Percentiles rank a stretch among this genome's conserved stretches.
phyloP scores from a whole-genome alignment of 768 basidiomycete species.

The Suillus lakei region DNA sequence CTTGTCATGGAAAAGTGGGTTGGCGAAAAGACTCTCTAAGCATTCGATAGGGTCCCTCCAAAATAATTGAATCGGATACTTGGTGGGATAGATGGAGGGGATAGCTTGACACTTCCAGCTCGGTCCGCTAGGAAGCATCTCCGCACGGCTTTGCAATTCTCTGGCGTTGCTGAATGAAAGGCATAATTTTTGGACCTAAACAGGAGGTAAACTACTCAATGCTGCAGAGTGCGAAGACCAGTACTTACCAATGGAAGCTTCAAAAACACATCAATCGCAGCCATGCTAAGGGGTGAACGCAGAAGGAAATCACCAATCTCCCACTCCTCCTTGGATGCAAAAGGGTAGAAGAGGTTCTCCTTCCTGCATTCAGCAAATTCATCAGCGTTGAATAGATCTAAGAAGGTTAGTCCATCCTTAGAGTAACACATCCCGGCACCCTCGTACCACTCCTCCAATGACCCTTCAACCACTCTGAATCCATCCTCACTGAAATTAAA shows the following conservation, averaged over 20 bases:
- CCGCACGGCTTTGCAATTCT: slow-evolving; percentile 22
- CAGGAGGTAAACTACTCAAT: neutral
- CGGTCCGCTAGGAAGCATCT: slow-evolving; percentile 27
- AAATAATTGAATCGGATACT: slow-evolving; percentile 23
- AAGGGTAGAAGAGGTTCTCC: slow-evolving; percentile 39
- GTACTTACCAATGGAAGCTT: slow-evolving; percentile 29
- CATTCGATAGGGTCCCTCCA: slow-evolving; percentile 32
- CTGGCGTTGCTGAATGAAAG: slow-evolving; percentile 31
- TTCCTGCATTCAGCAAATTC: slow-evolving; percentile 19
- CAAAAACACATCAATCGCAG: slow-evolving; percentile 32
- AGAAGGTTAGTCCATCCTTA: slow-evolving; percentile 19
- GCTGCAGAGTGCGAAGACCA: neutral
- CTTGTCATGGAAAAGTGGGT: slow-evolving; percentile 24
- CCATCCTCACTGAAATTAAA: too few species aligned
- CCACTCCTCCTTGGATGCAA: slow-evolving; percentile 35
- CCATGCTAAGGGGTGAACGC: slow-evolving; percentile 34
- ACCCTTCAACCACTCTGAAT: too few species aligned
- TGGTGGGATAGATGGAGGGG: slow-evolving; percentile 20
- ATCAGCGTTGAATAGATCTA: slow-evolving; percentile 33
- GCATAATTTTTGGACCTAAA: slow-evolving; percentile 1
- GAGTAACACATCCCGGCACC: too few species aligned
- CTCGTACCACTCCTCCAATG: too few species aligned
- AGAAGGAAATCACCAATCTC: slow-evolving; percentile 34
- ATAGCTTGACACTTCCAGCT: slow-evolving; percentile 22
- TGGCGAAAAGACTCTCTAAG: slow-evolving; percentile 22